These are phyloP conservation scores for Calonectria multiphialidica DNA, from an alignment of 2,329 filamentous ascomycete species.

Conservation along the genomic window DNA sequence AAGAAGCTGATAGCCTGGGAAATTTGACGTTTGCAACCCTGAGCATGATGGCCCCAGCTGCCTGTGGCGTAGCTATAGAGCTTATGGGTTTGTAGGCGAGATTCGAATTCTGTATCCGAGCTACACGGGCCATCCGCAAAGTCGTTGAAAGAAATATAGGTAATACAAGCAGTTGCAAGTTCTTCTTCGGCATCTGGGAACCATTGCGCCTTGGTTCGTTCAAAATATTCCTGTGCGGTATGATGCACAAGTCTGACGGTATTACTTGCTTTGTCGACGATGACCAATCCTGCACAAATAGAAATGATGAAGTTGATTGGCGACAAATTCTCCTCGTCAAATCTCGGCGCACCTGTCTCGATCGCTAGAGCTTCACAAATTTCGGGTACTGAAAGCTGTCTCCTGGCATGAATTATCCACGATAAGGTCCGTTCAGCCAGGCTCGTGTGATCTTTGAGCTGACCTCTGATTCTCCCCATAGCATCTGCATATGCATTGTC, in stretches of 20 bases:
- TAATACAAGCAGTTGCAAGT: conserved; percentile 48
- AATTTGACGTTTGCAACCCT: background rate
- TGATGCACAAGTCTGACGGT: background rate
- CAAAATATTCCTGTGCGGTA: background rate
- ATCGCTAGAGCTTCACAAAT: background rate
- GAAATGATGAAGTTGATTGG: background rate
- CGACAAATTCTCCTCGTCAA: background rate
- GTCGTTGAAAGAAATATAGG: conserved; percentile 50
- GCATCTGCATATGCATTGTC: background rate
- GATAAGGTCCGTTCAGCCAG: background rate
- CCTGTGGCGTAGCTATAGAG: conserved; percentile 24
- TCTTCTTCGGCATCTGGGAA: conserved; percentile 46
- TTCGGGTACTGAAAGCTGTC: background rate
- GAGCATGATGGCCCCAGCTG: conserved; percentile 28
- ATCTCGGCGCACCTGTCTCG: background rate
- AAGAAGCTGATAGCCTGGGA: background rate
- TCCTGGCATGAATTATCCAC: background rate
- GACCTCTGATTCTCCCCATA: background rate
- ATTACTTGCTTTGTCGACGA: background rate
- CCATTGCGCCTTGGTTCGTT: conserved; percentile 30
- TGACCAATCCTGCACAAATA: background rate
- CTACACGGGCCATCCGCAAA: conserved; percentile 33
- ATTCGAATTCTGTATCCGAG: background rate
- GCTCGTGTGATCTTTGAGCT: background rate
- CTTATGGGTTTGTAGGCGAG: background rate